These are phyloP conservation scores for Erythrobasidium hasegawianum DNA, from an alignment of 1,284 basidiomycete species.

Conservation along the genomic window DNA sequence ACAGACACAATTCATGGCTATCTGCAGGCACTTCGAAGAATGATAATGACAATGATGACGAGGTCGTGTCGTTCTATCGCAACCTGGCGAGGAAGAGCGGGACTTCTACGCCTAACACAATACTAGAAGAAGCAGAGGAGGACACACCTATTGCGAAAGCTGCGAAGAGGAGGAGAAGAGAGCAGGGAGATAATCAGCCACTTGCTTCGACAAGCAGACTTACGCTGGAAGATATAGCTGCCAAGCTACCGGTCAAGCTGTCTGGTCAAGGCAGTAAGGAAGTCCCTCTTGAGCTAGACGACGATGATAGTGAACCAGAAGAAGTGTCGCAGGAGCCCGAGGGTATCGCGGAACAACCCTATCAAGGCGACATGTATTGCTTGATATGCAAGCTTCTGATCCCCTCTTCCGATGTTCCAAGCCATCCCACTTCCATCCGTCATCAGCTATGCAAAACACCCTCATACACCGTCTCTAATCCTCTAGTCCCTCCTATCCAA, in stretches of 20 bases:
- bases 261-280: conserved; percentile 7
- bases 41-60: conserved; percentile 8
- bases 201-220: conserved; percentile 11
- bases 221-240: conserved; percentile 8
- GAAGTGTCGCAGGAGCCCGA: not conserved
- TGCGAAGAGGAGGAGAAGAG: no score
- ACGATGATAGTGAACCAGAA: not conserved
- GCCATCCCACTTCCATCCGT: conserved; percentile 20
- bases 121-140: not conserved
- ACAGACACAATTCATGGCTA: not conserved
- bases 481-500: conserved; percentile 22
- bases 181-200: not conserved
- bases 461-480: not conserved
- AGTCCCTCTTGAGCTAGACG: conserved; percentile 11
- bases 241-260: not conserved
- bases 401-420: conserved; percentile 22
- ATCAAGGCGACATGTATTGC: conserved; percentile 24
- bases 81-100: conserved; percentile 14
- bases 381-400: conserved; percentile 24
- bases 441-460: conserved; percentile 19
- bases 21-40: not conserved
- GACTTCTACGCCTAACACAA: not conserved
- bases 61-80: conserved; percentile 21
- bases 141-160: not conserved
- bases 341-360: not conserved